Conservation (phyloP, 176 grass and related monocot genomes). For the Melocanna baccifera region DNA sequence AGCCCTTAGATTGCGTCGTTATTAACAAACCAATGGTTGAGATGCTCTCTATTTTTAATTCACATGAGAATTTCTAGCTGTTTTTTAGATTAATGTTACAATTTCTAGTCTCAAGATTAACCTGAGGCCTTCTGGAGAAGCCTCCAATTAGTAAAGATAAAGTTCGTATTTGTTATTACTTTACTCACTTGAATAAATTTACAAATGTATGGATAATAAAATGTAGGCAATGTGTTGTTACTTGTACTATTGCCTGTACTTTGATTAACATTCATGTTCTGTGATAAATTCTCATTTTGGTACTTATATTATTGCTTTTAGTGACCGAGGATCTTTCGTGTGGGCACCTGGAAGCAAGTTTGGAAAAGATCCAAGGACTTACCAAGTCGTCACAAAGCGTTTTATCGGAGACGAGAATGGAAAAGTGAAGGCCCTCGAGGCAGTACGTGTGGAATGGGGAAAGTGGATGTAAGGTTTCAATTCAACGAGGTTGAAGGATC, state of each 20-base stretch:
- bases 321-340: constrained; percentile 51
- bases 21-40: too few relatives aligned
- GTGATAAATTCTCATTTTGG: constrained; percentile 10
- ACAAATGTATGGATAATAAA: background rate
- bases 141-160: too few relatives aligned
- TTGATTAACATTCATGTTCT: background rate
- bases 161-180: background rate
- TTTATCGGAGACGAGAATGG: constrained; percentile 56
- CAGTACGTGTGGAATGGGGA: constrained; percentile 43
- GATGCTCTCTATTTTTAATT: too few relatives aligned
- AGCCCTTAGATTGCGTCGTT: too few relatives aligned
- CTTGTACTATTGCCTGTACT: background rate
- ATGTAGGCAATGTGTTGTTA: background rate
- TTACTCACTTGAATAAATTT: background rate
- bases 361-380: constrained; percentile 59
- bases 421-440: constrained; percentile 48
- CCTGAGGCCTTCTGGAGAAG: too few relatives aligned
- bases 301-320: constrained; percentile 20
- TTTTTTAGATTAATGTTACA: too few relatives aligned
- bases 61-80: too few relatives aligned
- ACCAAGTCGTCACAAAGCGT: constrained; percentile 53
- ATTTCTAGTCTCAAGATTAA: too few relatives aligned
- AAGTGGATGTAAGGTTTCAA: constrained; percentile 43
- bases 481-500: constrained; percentile 59
- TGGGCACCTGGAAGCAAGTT: constrained; percentile 69